phyloP scores from a whole-genome alignment of 2,329 filamentous ascomycete genomes.

The Fusarium austroafricanum region DNA sequence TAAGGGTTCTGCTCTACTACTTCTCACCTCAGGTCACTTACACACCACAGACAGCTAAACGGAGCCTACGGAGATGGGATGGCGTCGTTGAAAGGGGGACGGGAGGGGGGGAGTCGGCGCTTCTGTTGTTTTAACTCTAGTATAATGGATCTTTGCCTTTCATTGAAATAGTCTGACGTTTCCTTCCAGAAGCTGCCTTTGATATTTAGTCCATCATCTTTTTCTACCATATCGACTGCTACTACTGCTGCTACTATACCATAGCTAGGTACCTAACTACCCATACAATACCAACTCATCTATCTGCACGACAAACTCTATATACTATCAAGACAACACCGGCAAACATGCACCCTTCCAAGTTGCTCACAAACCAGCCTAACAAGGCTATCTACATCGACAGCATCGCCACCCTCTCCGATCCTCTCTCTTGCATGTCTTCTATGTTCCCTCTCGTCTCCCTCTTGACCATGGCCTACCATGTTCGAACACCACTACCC shows the following conservation, averaged over 20 bases:
- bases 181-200: conserved; percentile 35
- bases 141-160: conserved; percentile 26
- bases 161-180: conserved; percentile 22
- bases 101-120: conserved; percentile 26
- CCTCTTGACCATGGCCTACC: conserved; percentile 51
- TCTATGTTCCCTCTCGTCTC: conserved; percentile 50
- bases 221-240: background rate
- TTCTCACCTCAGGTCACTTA: conserved; percentile 24
- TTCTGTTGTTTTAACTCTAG: conserved; percentile 25
- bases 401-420: conserved; percentile 48
- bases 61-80: conserved; percentile 39
- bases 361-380: conserved; percentile 37
- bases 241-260: background rate
- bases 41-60: conserved; percentile 28
- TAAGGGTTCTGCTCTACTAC: conserved; percentile 10
- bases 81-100: conserved; percentile 12
- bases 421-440: conserved; percentile 48
- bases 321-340: conserved; percentile 8
- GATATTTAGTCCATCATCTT: conserved; percentile 14
- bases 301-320: background rate
- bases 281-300: background rate
- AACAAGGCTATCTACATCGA: conserved; percentile 44
- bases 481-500: conserved; percentile 43
- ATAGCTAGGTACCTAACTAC: no score
- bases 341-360: conserved; percentile 40